Evolutionary conservation across 805 yeast species (phyloP).

Genomic region (Saturnispora besseyi): DNA sequence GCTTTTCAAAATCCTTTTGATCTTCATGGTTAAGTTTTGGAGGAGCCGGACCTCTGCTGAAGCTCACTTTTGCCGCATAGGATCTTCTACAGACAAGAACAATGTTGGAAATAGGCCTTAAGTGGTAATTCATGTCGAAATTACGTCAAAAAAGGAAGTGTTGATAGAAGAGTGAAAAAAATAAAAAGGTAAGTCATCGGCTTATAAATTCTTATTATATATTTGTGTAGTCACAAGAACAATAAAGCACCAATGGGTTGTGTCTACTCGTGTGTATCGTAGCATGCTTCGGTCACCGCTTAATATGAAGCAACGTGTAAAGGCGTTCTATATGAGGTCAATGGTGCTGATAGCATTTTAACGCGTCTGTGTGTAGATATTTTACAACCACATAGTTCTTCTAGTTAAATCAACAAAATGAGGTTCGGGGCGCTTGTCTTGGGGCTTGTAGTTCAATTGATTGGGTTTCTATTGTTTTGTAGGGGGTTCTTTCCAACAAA

Average conservation of each 20-base stretch:
- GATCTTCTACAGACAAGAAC: constrained; percentile 1
- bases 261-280: no score
- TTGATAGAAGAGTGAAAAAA: neutral
- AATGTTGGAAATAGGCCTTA: neutral
- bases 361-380: neutral
- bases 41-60: constrained; percentile 38
- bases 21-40: constrained; percentile 71
- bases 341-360: neutral
- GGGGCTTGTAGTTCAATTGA: constrained; percentile 31
- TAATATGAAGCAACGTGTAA: neutral
- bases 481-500: constrained; percentile 92
- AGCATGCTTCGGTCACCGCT: no score
- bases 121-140: neutral
- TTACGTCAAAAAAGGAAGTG: neutral
- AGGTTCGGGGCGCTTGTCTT: constrained; percentile 9
- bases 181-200: neutral
- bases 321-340: neutral
- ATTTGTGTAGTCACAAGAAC: neutral
- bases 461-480: constrained; percentile 56
- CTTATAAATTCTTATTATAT: neutral
- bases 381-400: neutral
- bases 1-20: constrained; percentile 84
- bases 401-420: constrained; percentile 7
- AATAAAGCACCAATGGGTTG: no score
- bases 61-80: constrained; percentile 10